A percentile compares a stretch with the other conserved stretches of the same genome.
Conservation (phyloP, 2,329 filamentous ascomycete species). For the Diplodia scrobiculata region DNA sequence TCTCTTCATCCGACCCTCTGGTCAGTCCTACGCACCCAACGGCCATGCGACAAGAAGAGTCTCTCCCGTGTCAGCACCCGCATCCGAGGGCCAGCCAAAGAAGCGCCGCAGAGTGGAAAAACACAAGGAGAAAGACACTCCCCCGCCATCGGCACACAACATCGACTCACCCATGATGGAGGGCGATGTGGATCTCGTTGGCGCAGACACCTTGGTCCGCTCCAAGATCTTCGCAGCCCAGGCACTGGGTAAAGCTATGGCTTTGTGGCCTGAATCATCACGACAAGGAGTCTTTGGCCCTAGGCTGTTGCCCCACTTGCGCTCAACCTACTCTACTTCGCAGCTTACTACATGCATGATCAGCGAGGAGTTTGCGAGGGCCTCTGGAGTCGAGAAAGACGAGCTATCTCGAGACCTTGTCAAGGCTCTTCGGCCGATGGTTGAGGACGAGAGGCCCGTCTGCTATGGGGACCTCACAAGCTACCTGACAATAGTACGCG, state of each 20-base stretch:
- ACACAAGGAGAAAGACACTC: constrained; percentile 61
- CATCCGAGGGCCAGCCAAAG: constrained; percentile 68
- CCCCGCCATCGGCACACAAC: constrained; percentile 71
- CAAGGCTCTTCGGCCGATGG: constrained; percentile 68
- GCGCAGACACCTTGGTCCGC: constrained; percentile 81
- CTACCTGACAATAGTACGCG: constrained; percentile 83
- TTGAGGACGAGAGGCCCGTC: constrained; percentile 77
- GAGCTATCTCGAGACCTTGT: constrained; percentile 62
- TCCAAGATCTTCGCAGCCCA: constrained; percentile 85
- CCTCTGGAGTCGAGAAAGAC: constrained; percentile 47
- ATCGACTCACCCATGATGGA: constrained; percentile 98
- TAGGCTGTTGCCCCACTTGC: constrained; percentile 66
- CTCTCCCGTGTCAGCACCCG: constrained; percentile 39
- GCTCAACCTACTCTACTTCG: constrained; percentile 77
- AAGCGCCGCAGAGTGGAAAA: constrained; percentile 78
- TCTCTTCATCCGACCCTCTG: constrained; percentile 91
- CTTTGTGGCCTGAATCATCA: constrained; percentile 65
- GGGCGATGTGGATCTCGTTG: constrained; percentile 92
- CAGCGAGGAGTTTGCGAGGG: constrained; percentile 82
- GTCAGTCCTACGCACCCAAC: constrained; percentile 70
- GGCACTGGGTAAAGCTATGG: constrained; percentile 83
- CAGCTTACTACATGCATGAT: constrained; percentile 82
- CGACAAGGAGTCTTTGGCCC: constrained; percentile 66
- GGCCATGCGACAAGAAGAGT: constrained; percentile 31
- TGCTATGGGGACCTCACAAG: constrained; percentile 90